Evolutionary conservation across 140 eudicot species (phyloP), one percentile per base, ranked within the genome.

Genomic region (Bidens hawaiensis): DNA sequence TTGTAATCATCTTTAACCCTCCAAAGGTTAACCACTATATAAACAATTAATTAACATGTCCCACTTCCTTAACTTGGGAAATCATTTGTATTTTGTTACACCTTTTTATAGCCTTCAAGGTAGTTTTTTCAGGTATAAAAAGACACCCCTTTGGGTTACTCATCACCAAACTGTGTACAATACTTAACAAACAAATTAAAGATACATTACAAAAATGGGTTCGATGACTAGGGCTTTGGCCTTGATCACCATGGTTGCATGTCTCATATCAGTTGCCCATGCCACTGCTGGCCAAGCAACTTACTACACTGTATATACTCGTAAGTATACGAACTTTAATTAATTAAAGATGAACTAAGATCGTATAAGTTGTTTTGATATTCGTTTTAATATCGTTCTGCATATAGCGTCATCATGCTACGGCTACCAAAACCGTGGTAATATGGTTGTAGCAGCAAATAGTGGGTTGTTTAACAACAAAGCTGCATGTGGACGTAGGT

Each of bases 401-500:
- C 11, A 2, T 36, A n/a, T 36, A 36, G 43, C 43, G 3, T 36
- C 43, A 2, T 36, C 43, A 36, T 36, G 43, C 11, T 36, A 11
- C 12, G 43, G 43, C 3, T 36, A 0, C 15, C 3, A 36, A 36
- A 2, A 36, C 13, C 4, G 15, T 5, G 43, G 43, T 36, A 10
- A 5, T 36, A 36, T 36, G 15, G 12, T 36, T 36, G 3, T 36
- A 36, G 43, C 43, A 1, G 43, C 15, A 36, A 36, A 36, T 10
- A 1, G 14, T 36, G 43, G 15, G 10, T 36, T 36, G 43, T 28
- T 28, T 28, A 28, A 28, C 36, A 30, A 30, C 36, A 30, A 30
- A 30, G 82, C 70, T 10, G 89, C 79, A 0, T 82, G 89, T 52
- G 89, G 89, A 13, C 16, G 26, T 1, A 67, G 65, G 53, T 82